phyloP scores from a whole-genome alignment of 345 rosid genomes.

The Bretschneidera sinensis region DNA sequence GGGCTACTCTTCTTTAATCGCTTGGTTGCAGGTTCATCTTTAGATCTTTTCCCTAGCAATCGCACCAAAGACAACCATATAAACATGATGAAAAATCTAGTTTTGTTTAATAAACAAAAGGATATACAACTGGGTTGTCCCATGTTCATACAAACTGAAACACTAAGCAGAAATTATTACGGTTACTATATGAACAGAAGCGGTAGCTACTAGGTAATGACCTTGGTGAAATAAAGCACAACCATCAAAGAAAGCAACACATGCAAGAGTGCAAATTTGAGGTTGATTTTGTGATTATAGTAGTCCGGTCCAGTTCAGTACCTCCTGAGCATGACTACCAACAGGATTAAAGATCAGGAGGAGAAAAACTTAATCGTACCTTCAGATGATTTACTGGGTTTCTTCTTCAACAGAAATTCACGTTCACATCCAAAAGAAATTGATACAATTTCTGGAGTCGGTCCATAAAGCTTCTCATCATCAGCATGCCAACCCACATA shows the following conservation, averaged over 20 bases:
- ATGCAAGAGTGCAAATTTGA: neutral
- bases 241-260: neutral
- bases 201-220: no score
- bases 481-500: conserved; percentile 91
- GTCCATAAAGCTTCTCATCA: conserved; percentile 74
- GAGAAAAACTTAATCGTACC: conserved; percentile 27
- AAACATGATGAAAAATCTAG: neutral
- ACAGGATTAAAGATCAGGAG: neutral
- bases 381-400: conserved; percentile 33
- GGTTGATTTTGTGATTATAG: neutral
- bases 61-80: conserved; percentile 2
- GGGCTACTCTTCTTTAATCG: conserved; percentile 36
- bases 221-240: neutral
- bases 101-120: neutral
- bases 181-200: no score
- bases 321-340: neutral
- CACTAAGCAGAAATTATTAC: neutral
- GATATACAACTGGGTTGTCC: no score
- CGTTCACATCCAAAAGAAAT: conserved; percentile 89
- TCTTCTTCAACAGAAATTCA: conserved; percentile 73
- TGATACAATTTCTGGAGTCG: conserved; percentile 70
- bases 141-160: no score
- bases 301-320: neutral
- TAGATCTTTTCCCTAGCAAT: conserved; percentile 28
- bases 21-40: conserved; percentile 48